A percentile compares a stretch with the other conserved stretches of the same genome.
Evolutionary conservation across 1,284 basidiomycete genomes (phyloP).

Genomic region (Ustilago loliicola): DNA sequence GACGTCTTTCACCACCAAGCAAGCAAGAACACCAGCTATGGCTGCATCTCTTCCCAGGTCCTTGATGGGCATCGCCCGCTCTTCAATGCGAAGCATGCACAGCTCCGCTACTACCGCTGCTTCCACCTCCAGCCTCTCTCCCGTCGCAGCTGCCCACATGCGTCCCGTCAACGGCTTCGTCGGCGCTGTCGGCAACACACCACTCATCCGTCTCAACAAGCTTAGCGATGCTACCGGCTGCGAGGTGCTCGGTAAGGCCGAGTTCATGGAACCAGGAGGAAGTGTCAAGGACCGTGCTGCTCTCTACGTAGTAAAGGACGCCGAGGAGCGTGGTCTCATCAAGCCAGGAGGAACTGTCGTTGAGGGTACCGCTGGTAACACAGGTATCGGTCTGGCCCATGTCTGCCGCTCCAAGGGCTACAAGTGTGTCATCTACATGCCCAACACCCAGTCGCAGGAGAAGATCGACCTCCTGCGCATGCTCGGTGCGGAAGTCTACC

Average conservation of each 20-base stretch:
- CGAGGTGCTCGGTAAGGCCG: slow-evolving; percentile 92
- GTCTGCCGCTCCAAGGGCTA: slow-evolving; percentile 94
- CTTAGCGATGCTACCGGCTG: slow-evolving; percentile 91
- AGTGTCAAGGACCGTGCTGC: slow-evolving; percentile 98
- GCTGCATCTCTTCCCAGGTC: slow-evolving; percentile 26
- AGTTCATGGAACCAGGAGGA: slow-evolving; percentile 99
- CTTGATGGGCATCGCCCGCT: slow-evolving; percentile 29
- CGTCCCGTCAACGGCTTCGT: slow-evolving; percentile 79
- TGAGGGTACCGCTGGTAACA: slow-evolving; percentile 99
- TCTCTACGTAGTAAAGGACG: slow-evolving; percentile 87
- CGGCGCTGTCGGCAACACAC: slow-evolving; percentile 93
- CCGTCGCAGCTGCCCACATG: slow-evolving; percentile 59
- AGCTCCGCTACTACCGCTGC: slow-evolving; percentile 23
- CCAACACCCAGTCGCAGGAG: slow-evolving; percentile 91
- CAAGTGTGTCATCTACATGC: slow-evolving; percentile 99
- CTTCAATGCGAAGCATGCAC: slow-evolving; percentile 38
- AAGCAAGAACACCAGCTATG: slow-evolving; percentile 14
- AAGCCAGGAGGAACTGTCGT: slow-evolving; percentile 94
- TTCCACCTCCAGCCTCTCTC: slow-evolving; percentile 34
- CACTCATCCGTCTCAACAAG: slow-evolving; percentile 76
- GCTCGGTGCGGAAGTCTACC: slow-evolving; percentile 95
- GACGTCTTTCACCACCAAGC: background rate
- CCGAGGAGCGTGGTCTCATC: slow-evolving; percentile 83
- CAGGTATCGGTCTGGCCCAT: slow-evolving; percentile 92
- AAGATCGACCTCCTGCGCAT: slow-evolving; percentile 97